phyloP scores from a whole-genome alignment of 2,329 filamentous ascomycete species.

The Sordariomycetes sp. region DNA sequence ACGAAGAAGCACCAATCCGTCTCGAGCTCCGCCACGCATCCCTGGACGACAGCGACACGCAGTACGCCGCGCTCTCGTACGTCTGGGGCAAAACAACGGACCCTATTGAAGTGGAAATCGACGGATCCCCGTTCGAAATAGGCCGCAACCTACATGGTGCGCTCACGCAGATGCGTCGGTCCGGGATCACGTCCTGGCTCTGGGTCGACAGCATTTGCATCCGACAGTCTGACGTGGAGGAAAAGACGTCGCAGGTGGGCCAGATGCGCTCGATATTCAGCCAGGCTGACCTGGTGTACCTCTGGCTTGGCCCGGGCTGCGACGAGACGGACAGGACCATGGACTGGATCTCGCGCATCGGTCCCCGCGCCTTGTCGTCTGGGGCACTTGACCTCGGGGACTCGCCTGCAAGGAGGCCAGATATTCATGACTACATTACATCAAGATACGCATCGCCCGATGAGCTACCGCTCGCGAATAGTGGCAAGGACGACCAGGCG shows the following conservation, averaged over 20 bases:
- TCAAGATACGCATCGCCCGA: neutral
- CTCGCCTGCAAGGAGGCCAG: neutral
- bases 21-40: constrained; percentile 9
- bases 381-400: neutral
- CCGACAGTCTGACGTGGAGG: constrained; percentile 6
- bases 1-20: neutral
- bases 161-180: no score
- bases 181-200: no score
- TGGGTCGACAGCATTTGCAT: constrained; percentile 15
- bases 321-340: neutral
- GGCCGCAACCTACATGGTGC: constrained; percentile 6
- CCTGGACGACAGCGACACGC: neutral
- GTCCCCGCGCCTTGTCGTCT: neutral
- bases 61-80: constrained; percentile 12
- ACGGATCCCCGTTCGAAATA: constrained; percentile 1
- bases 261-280: neutral
- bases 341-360: neutral
- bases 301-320: neutral
- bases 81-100: constrained; percentile 9
- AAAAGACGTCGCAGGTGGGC: neutral
- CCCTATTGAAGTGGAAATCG: neutral
- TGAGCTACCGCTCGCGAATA: no score
- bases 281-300: neutral
- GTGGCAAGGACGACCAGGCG: neutral
- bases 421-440: neutral